Conservation (phyloP, 768 basidiomycete genomes). For the Megacollybia marginata region DNA sequence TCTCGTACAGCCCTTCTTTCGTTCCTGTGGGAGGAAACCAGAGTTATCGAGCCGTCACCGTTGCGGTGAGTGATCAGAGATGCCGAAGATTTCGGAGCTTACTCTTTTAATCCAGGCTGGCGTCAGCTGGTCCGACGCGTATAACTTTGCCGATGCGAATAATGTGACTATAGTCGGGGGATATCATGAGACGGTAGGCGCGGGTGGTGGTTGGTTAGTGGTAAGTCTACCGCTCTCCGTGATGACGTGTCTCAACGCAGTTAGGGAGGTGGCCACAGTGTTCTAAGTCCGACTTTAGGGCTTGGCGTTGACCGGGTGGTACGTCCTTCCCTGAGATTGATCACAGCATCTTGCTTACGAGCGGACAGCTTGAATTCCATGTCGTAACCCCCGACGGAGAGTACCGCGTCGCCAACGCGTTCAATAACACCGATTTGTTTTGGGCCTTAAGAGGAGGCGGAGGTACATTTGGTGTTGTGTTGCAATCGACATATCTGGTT, state of each 20-base stretch:
- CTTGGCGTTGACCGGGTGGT: constrained; percentile 19
- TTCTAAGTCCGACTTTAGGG: constrained; percentile 15
- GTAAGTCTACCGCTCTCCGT: not conserved
- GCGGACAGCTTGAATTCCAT: constrained; percentile 13
- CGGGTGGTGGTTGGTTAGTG: constrained; percentile 22
- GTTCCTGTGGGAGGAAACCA: constrained; percentile 11
- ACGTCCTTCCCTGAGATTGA: not conserved
- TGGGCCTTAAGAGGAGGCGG: constrained; percentile 28
- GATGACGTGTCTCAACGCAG: not conserved
- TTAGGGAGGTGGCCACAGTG: constrained; percentile 17
- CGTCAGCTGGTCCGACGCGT: constrained; percentile 19
- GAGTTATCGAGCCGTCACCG: constrained; percentile 15
- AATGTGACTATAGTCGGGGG: constrained; percentile 29
- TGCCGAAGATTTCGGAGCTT: not conserved
- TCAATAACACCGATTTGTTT: constrained; percentile 27
- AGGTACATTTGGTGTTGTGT: constrained; percentile 25
- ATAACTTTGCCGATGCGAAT: constrained; percentile 25
- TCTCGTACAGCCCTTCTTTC: constrained; percentile 10
- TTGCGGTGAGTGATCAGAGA: constrained; percentile 14
- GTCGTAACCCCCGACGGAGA: constrained; percentile 27
- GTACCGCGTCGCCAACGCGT: constrained; percentile 20
- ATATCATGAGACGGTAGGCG: constrained; percentile 21
- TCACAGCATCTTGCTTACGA: too few relatives aligned
- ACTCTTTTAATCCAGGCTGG: constrained; percentile 17
- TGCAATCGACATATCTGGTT: constrained; percentile 9